phyloP scores from a whole-genome alignment of 2,329 filamentous ascomycete genomes.

The Aspergillus sp. region DNA sequence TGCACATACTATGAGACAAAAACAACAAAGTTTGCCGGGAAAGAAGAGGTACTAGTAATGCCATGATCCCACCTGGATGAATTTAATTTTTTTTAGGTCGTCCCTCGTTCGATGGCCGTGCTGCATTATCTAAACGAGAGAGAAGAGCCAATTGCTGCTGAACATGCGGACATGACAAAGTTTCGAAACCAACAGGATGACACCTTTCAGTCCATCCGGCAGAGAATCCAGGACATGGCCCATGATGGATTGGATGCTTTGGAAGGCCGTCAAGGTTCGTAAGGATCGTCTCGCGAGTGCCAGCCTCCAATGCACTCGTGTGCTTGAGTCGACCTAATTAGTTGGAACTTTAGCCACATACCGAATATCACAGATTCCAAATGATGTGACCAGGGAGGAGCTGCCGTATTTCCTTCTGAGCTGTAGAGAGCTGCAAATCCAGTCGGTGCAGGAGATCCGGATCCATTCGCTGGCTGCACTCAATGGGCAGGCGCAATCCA shows the following conservation, averaged over 20 bases:
- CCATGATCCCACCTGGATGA: too few relatives aligned
- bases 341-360: not conserved
- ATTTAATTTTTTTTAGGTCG: not conserved
- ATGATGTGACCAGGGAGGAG: not conserved
- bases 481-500: not conserved
- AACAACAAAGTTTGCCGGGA: not conserved
- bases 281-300: not conserved
- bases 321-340: not conserved
- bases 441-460: not conserved
- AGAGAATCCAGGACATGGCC: not conserved
- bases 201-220: not conserved
- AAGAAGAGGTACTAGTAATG: not conserved
- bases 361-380: not conserved
- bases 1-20: constrained; percentile 3
- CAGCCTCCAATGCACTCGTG: not conserved
- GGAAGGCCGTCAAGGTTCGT: not conserved
- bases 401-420: not conserved
- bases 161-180: not conserved
- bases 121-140: not conserved
- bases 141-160: not conserved
- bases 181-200: not conserved
- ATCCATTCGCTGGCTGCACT: not conserved
- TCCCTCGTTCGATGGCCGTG: not conserved
- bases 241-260: not conserved
- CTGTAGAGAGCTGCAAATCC: not conserved